Conservation (phyloP, 148 eudicot genomes). For the Arbutus unedo region DNA sequence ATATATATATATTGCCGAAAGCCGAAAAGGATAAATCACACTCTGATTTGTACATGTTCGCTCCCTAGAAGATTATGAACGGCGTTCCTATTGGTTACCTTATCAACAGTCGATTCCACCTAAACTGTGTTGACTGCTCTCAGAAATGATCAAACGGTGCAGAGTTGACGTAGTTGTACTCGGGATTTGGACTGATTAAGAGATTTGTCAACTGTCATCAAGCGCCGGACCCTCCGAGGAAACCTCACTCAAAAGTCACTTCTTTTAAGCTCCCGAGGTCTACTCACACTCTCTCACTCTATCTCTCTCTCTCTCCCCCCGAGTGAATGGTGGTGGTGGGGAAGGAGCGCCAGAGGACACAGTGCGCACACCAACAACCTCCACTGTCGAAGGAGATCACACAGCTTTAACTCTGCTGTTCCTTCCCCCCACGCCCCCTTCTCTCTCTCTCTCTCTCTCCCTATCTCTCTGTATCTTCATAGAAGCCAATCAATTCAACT, state of each 20-base stretch:
- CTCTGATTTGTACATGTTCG: too few relatives aligned
- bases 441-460: conserved; percentile 4
- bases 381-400: conserved; percentile 26
- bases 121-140: too few relatives aligned
- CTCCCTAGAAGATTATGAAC: too few relatives aligned
- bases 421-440: background rate
- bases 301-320: background rate
- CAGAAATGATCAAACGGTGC: background rate
- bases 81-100: too few relatives aligned
- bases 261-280: conserved; percentile 43
- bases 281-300: conserved; percentile 5
- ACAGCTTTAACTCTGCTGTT: conserved; percentile 20
- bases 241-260: conserved; percentile 57
- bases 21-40: too few relatives aligned
- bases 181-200: background rate
- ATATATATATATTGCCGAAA: too few relatives aligned
- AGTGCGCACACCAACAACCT: conserved; percentile 29
- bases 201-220: background rate
- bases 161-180: background rate
- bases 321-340: conserved; percentile 10
- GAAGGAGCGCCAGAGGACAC: conserved; percentile 13
- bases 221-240: conserved; percentile 30
- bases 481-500: background rate
- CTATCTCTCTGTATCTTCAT: background rate
- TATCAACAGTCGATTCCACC: too few relatives aligned